Conservation (phyloP, 192 early-diverging fungal species). For the Backusella liffmaniae region DNA sequence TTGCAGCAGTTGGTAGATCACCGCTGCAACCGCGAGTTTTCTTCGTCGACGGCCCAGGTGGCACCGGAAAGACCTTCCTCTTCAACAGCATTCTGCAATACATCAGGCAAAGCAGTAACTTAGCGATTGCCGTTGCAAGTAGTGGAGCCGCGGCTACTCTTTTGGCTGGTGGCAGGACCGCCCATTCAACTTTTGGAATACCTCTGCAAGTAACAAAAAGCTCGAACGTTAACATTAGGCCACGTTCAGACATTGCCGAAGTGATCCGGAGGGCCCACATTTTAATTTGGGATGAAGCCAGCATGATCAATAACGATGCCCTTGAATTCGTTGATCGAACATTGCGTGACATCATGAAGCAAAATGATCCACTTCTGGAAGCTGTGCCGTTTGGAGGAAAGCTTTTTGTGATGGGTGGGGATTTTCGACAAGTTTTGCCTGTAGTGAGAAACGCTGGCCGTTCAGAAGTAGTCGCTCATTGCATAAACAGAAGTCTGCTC, state of each 20-base stretch:
- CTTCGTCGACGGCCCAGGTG: conserved; percentile 34
- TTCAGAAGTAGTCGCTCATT: conserved; percentile 14
- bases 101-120: conserved; percentile 5
- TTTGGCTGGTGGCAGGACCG: conserved; percentile 31
- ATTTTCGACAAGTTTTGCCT: conserved; percentile 31
- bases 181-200: conserved; percentile 33
- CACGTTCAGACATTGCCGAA: neutral
- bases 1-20: too few relatives aligned
- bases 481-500: conserved; percentile 26
- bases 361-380: neutral
- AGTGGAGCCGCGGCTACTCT: conserved; percentile 36
- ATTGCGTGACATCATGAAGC: conserved; percentile 16
- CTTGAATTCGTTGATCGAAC: conserved; percentile 26
- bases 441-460: conserved; percentile 17
- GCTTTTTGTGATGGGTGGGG: conserved; percentile 26
- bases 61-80: conserved; percentile 29
- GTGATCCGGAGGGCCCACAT: conserved; percentile 18
- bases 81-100: conserved; percentile 20
- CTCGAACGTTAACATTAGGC: neutral
- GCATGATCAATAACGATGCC: conserved; percentile 19
- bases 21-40: neutral
- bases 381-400: conserved; percentile 29
- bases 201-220: conserved; percentile 12
- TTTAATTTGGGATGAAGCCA: conserved; percentile 44
- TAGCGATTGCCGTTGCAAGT: conserved; percentile 31